Base-by-base conservation (phyloP, 192 early-diverging fungal genomes). In the Mortierella alpina region DNA sequence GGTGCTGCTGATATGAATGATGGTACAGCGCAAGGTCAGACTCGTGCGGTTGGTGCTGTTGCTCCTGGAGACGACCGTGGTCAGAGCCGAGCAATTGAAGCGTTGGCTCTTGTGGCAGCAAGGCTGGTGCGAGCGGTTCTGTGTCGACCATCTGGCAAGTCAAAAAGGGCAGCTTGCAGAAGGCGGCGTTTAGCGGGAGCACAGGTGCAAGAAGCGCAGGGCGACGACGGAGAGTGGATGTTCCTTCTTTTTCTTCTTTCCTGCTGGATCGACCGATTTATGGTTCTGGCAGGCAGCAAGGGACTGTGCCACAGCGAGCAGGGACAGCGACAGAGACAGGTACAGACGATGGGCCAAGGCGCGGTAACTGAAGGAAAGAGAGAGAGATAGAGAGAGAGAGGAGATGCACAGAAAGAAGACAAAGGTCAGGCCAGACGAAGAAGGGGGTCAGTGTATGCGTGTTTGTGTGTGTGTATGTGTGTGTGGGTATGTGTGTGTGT, bases 131-230 rank as follows among this genome's bases (percentile, higher is more conserved):
- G 13, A n/a, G 48, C 41, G 54, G 48, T 41, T 66, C 49, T 22
- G 48, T 62, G 39, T 60, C 59, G 56, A 23, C 55, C 66, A 68
- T 68, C 17, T 56, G 20, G 54, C 54, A 56, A 56, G 20, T 31
- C 31, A 3, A 31, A 31, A 31, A 31, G 31, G 31, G 31, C 31
- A 31, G 31, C 31, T 31, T 59, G 39, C 15, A 42, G 58, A 22
- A 40, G 56, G 18, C n/a, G 58, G 3, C 18, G 54, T 4, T 56
- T 11, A 6, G 15, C 23, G 18, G 23, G 56, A 2, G 1, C 31
- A 31, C 31, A 31, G 31, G 31, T 31, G 31, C 6, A 40, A 40
- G 52, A 41, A 31, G 5, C 12, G 9, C n/a, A 54, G 52, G 54
- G 17, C 20, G 20, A 22, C 12, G 12, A 60, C 5, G 15, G 17